A percentile compares a stretch with the other conserved stretches of the same genome.
phyloP scores from a whole-genome alignment of 306 rosid genomes.

The Boehmeria nivea region DNA sequence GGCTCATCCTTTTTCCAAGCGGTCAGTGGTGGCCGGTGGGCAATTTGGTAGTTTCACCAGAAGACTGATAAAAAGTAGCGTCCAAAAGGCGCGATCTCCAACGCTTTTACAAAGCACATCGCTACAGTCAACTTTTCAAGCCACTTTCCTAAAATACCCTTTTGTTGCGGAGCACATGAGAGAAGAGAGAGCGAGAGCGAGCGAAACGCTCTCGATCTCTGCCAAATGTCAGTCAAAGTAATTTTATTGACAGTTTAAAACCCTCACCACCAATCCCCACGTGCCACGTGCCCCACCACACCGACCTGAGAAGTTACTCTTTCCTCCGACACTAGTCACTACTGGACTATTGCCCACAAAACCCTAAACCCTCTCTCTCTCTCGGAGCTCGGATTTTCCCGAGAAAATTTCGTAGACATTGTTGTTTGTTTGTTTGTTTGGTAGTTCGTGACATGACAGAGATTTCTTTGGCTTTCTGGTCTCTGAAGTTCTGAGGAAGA shows the following conservation, averaged over 20 bases:
- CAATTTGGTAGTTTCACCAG: neutral
- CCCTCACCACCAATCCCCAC: neutral
- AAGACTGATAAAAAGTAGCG: too few relatives aligned
- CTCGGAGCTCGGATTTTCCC: neutral
- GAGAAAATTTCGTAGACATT: neutral
- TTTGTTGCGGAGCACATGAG: neutral
- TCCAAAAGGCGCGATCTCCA: neutral
- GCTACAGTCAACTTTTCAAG: neutral
- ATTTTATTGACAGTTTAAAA: neutral
- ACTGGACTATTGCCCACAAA: neutral
- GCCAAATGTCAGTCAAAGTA: neutral
- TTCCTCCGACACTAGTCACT: neutral
- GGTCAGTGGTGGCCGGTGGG: neutral
- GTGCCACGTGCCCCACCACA: slow-evolving; percentile 13
- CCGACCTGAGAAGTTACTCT: neutral
- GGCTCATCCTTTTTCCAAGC: neutral
- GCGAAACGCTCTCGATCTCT: neutral
- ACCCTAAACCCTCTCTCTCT: slow-evolving; percentile 20
- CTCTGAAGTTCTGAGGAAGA: neutral
- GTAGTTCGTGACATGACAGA: too few relatives aligned
- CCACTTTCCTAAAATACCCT: neutral
- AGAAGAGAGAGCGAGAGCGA: too few relatives aligned
- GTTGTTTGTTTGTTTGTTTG: too few relatives aligned
- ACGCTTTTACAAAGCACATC: neutral
- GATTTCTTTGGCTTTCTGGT: too few relatives aligned